A percentile compares a stretch with the other conserved stretches of the same genome.
Conservation (phyloP, 2,329 filamentous ascomycete species). For the Nigrospora osmanthi region DNA sequence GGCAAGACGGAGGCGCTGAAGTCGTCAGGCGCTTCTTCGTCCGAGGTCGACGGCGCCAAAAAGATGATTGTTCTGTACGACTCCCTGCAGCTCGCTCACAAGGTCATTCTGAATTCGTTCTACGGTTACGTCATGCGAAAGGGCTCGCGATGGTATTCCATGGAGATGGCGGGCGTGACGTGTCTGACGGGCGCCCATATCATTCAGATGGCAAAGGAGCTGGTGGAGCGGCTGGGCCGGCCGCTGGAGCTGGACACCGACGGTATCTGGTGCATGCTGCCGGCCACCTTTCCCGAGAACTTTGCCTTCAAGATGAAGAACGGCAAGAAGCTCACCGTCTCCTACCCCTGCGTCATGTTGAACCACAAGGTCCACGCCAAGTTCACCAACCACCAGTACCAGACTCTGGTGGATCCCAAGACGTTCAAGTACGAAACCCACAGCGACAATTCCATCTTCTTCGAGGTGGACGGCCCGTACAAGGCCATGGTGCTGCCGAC, state of each 20-base stretch:
- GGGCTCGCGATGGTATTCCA: slow-evolving; percentile 95
- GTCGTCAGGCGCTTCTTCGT: slow-evolving; percentile 64
- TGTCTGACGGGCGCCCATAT: slow-evolving; percentile 94
- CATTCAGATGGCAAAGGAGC: slow-evolving; percentile 88
- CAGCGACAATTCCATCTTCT: slow-evolving; percentile 99
- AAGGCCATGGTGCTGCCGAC: slow-evolving; percentile 95
- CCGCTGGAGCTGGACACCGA: slow-evolving; percentile 95
- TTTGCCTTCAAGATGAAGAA: slow-evolving; percentile 91
- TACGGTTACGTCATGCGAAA: slow-evolving; percentile 99
- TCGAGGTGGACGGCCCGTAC: slow-evolving; percentile 97
- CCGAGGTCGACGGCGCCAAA: slow-evolving; percentile 86
- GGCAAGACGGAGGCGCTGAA: slow-evolving; percentile 87
- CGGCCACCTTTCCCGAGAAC: slow-evolving; percentile 92
- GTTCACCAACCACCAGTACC: slow-evolving; percentile 97
- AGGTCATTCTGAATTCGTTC: slow-evolving; percentile 98
- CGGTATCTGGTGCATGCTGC: slow-evolving; percentile 99
- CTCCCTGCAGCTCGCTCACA: slow-evolving; percentile 92
- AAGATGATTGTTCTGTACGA: slow-evolving; percentile 98
- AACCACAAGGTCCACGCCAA: slow-evolving; percentile 92
- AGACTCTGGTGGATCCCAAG: slow-evolving; percentile 71
- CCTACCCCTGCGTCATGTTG: slow-evolving; percentile 97
- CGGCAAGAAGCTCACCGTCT: slow-evolving; percentile 93
- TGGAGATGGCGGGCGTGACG: slow-evolving; percentile 98
- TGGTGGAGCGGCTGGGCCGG: slow-evolving; percentile 88
- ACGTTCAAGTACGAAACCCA: slow-evolving; percentile 91